phyloP scores from a whole-genome alignment of 768 basidiomycete species.

The Suillus cothurnatus region DNA sequence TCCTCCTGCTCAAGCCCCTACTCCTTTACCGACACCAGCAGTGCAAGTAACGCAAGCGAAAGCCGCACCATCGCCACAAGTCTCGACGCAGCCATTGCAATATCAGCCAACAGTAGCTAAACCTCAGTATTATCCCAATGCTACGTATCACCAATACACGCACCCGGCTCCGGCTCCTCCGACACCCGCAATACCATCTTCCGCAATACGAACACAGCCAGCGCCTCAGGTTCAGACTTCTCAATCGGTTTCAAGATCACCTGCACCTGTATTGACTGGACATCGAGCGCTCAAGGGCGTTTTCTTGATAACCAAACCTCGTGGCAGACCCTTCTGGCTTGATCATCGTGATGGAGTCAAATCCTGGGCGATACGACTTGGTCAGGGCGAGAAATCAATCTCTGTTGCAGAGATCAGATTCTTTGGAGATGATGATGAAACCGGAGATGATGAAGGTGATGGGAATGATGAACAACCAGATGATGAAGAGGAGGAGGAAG shows the following conservation, averaged over 20 bases:
- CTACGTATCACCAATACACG: slow-evolving; percentile 43
- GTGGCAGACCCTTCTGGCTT: slow-evolving; percentile 56
- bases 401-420: slow-evolving; percentile 57
- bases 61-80: slow-evolving; percentile 35
- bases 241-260: slow-evolving; percentile 35
- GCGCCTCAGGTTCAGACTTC: slow-evolving; percentile 20
- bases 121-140: slow-evolving; percentile 51
- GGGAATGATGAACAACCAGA: slow-evolving; percentile 45
- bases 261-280: slow-evolving; percentile 32
- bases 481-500: slow-evolving; percentile 43
- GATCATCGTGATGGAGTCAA: slow-evolving; percentile 73
- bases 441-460: slow-evolving; percentile 57
- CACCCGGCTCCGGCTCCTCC: slow-evolving; percentile 28
- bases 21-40: slow-evolving; percentile 20
- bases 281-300: slow-evolving; percentile 54
- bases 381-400: slow-evolving; percentile 56
- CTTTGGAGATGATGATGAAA: slow-evolving; percentile 58
- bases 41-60: slow-evolving; percentile 11
- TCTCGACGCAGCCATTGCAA: slow-evolving; percentile 33
- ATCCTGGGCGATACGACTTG: slow-evolving; percentile 69
- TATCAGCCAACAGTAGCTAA: slow-evolving; percentile 28
- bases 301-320: slow-evolving; percentile 57
- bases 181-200: slow-evolving; percentile 18
- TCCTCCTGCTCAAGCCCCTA: slow-evolving; percentile 22
- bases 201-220: slow-evolving; percentile 6